A percentile compares a stretch with the other conserved stretches of the same genome.
These are phyloP conservation scores for Porcisia hertigi DNA, from an alignment of 208 protist species.

Conservation along the genomic window DNA sequence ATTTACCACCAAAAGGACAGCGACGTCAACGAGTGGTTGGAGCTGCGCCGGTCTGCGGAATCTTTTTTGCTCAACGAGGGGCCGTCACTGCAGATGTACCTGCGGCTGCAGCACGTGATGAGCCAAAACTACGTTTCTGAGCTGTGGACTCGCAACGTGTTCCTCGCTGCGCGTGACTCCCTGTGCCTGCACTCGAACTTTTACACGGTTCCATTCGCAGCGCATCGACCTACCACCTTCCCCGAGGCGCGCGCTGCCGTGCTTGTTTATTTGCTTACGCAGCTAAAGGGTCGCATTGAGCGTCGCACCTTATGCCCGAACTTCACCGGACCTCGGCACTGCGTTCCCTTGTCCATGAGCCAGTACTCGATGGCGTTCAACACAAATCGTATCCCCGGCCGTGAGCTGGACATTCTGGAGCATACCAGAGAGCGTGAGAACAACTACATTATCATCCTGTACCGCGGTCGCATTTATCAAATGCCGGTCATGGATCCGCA, in stretches of 20 bases:
- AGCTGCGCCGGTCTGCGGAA: constrained; percentile 43
- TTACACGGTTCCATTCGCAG: constrained; percentile 77
- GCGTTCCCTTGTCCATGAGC: constrained; percentile 84
- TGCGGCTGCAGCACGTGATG: constrained; percentile 71
- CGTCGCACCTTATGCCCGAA: constrained; percentile 54
- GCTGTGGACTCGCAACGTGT: constrained; percentile 90
- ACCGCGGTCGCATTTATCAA: constrained; percentile 72
- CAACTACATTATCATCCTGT: constrained; percentile 71
- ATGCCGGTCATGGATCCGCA: constrained; percentile 52
- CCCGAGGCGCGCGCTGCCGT: constrained; percentile 69
- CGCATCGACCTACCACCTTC: constrained; percentile 44
- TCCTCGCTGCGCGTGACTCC: constrained; percentile 68
- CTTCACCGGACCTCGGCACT: constrained; percentile 44
- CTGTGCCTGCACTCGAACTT: constrained; percentile 92
- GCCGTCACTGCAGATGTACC: constrained; percentile 66
- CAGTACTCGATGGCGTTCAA: constrained; percentile 85
- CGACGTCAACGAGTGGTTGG: constrained; percentile 47
- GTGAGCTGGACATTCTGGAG: constrained; percentile 69
- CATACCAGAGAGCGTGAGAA: constrained; percentile 52
- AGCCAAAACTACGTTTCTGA: constrained; percentile 81
- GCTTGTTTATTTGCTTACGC: constrained; percentile 55
- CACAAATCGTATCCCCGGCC: constrained; percentile 84
- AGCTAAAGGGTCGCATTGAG: constrained; percentile 73
- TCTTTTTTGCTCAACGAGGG: constrained; percentile 81
- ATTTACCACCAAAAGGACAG: constrained; percentile 40